Evolutionary conservation across 1,139 yeast species (phyloP).

Genomic region (Debaryomyces udenii): DNA sequence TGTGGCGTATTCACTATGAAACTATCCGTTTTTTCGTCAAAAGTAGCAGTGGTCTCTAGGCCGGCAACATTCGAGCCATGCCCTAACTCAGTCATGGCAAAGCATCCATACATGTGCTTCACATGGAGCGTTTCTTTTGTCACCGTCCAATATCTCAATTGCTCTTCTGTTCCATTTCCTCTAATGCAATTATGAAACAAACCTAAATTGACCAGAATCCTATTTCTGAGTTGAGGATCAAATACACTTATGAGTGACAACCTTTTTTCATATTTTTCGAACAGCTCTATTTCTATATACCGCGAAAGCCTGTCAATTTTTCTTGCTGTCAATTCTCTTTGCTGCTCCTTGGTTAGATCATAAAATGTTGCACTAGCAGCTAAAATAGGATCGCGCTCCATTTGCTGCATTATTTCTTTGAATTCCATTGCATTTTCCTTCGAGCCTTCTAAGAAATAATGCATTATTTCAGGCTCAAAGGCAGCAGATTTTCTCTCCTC

Average conservation of each 20-base stretch:
- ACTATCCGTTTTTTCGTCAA: no score
- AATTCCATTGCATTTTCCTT: constrained; percentile 32
- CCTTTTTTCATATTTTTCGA: constrained; percentile 39
- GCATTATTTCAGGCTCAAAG: constrained; percentile 38
- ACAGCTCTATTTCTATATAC: constrained; percentile 41
- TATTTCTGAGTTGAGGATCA: constrained; percentile 60
- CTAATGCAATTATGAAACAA: constrained; percentile 52
- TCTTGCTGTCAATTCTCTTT: constrained; percentile 38
- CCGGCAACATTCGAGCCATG: no score
- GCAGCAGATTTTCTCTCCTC: constrained; percentile 35
- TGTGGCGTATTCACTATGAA: no score
- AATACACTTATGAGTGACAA: constrained; percentile 59
- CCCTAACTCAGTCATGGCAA: no score
- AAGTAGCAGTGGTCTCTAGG: no score
- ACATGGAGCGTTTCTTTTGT: no score
- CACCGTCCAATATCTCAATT: no score
- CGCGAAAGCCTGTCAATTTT: constrained; percentile 42
- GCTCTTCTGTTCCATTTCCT: no score
- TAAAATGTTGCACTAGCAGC: constrained; percentile 37
- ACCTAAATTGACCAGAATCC: constrained; percentile 67
- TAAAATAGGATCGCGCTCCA: constrained; percentile 49
- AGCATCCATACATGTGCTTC: no score
- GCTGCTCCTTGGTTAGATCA: constrained; percentile 39
- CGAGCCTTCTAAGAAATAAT: constrained; percentile 46
- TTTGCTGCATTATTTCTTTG: constrained; percentile 34